phyloP scores from a whole-genome alignment of 2,329 filamentous ascomycete species.

The Domatiomyces catenatus region DNA sequence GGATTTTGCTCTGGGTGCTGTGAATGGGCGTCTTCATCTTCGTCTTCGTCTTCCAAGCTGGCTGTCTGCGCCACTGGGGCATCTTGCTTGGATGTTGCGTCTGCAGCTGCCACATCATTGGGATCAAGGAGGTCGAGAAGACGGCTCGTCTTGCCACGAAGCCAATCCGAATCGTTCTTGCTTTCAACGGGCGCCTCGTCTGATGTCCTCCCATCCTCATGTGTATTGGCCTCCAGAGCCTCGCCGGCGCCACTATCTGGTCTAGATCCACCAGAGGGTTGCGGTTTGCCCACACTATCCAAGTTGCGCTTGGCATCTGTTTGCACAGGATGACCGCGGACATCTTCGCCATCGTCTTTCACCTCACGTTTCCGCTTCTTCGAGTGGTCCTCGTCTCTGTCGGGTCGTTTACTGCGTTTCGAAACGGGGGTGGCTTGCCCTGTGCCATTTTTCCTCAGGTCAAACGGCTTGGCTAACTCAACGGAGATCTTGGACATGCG shows the following conservation, averaged over 20 bases:
- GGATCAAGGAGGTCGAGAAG: slow-evolving; percentile 72
- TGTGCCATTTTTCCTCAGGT: slow-evolving; percentile 17
- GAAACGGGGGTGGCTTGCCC: slow-evolving; percentile 14
- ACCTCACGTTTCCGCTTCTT: slow-evolving; percentile 4
- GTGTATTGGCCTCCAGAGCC: slow-evolving; percentile 1
- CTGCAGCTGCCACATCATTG: slow-evolving; percentile 34
- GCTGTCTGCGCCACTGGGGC: not conserved
- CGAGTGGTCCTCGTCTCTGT: not conserved
- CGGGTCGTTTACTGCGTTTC: slow-evolving; percentile 2
- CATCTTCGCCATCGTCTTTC: slow-evolving; percentile 7
- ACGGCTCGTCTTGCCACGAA: slow-evolving; percentile 74
- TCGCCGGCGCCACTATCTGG: not conserved
- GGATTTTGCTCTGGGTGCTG: slow-evolving; percentile 9
- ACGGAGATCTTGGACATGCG: slow-evolving; percentile 89
- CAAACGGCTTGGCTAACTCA: slow-evolving; percentile 70
- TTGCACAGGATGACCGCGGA: not conserved
- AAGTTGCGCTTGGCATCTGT: not conserved
- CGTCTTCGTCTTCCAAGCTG: slow-evolving; percentile 5
- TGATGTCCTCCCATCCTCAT: not conserved
- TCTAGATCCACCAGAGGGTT: not conserved
- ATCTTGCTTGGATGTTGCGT: slow-evolving; percentile 11
- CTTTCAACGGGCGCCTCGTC: not conserved
- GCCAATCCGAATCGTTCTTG: slow-evolving; percentile 71
- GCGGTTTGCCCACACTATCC: not conserved
- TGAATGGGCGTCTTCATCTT: slow-evolving; percentile 3